Evolutionary conservation across 139 green algal genomes (phyloP).

Genomic region (Chlamydomonas eustigma): DNA sequence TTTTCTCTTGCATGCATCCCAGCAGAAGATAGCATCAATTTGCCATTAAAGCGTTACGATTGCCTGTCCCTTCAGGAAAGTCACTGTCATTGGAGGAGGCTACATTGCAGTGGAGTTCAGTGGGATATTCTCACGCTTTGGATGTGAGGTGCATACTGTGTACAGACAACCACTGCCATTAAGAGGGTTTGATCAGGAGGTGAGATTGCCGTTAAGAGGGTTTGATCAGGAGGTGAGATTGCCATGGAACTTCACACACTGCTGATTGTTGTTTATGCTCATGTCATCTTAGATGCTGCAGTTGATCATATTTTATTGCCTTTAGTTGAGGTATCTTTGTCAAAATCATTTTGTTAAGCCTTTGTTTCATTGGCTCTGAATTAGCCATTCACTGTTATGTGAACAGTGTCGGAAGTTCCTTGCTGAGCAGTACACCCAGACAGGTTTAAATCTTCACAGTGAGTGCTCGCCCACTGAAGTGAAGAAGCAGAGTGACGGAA

Average conservation of each 20-base stretch:
- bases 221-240: slow-evolving; percentile 58
- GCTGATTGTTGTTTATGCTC: too few species aligned
- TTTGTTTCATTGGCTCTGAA: too few species aligned
- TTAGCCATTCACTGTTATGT: too few species aligned
- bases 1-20: too few species aligned
- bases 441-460: slow-evolving; percentile 62
- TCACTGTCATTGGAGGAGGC: slow-evolving; percentile 85
- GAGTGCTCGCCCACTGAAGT: slow-evolving; percentile 42
- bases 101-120: slow-evolving; percentile 98
- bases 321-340: too few species aligned
- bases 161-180: slow-evolving; percentile 72
- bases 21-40: too few species aligned
- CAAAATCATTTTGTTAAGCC: too few species aligned
- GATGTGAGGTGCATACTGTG: slow-evolving; percentile 76
- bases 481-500: slow-evolving; percentile 30
- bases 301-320: too few species aligned
- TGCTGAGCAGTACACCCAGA: slow-evolving; percentile 47
- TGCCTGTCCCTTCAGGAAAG: slow-evolving; percentile 20
- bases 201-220: slow-evolving; percentile 48
- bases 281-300: too few species aligned
- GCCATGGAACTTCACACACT: too few species aligned
- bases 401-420: slow-evolving; percentile 55
- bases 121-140: slow-evolving; percentile 89
- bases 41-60: too few species aligned
- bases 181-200: slow-evolving; percentile 63